A percentile compares a stretch with the other conserved stretches of the same genome.
Evolutionary conservation across 116 monocot species (phyloP).

Genomic region (Thalassia testudinum): DNA sequence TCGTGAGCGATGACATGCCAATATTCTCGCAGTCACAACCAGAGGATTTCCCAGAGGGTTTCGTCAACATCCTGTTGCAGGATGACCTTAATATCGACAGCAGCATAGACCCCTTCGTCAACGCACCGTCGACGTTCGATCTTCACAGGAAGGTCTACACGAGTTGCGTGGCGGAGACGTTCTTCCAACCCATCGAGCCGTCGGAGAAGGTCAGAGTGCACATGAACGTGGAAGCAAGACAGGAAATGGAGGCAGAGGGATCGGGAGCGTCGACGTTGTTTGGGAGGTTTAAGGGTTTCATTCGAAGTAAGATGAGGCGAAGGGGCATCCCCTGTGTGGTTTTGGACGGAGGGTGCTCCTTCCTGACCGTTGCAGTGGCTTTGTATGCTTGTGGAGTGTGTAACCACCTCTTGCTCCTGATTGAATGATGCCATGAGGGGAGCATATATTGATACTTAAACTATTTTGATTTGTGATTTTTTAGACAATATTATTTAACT

Average conservation of each 20-base stretch:
- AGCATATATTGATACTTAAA: too few relatives aligned
- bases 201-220: slow-evolving; percentile 55
- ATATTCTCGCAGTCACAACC: slow-evolving; percentile 61
- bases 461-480: too few relatives aligned
- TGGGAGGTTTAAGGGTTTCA: slow-evolving; percentile 28
- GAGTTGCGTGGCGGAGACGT: slow-evolving; percentile 45
- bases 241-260: background rate
- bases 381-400: slow-evolving; percentile 9
- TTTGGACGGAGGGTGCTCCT: slow-evolving; percentile 33
- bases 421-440: too few relatives aligned
- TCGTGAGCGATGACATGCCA: slow-evolving; percentile 13
- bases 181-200: slow-evolving; percentile 51
- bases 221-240: slow-evolving; percentile 24
- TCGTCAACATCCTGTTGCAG: too few relatives aligned
- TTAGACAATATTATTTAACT: too few relatives aligned
- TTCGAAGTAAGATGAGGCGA: slow-evolving; percentile 10
- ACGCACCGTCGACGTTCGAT: slow-evolving; percentile 2
- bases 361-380: slow-evolving; percentile 18
- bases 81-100: slow-evolving; percentile 15
- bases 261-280: slow-evolving; percentile 14
- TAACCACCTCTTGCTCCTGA: too few relatives aligned
- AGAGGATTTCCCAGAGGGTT: slow-evolving; percentile 44
- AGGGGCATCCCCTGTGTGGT: slow-evolving; percentile 23
- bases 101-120: slow-evolving; percentile 5
- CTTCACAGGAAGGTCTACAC: slow-evolving; percentile 32